Conservation (phyloP, 768 basidiomycete genomes). For the Trametes meyenii region DNA sequence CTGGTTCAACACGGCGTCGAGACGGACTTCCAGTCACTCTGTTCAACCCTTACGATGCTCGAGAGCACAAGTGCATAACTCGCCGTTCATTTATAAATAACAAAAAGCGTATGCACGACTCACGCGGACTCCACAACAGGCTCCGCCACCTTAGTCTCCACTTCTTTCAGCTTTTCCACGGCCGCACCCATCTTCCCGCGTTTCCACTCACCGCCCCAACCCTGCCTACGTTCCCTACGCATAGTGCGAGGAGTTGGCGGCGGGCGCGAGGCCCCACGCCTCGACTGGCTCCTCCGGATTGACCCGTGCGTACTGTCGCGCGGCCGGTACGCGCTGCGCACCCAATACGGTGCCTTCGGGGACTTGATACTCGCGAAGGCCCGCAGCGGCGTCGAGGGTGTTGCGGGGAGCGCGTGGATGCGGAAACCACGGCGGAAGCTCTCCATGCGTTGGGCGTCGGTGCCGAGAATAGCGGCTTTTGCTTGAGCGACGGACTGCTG, state of each 20-base stretch:
- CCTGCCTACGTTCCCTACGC: slow-evolving; percentile 30
- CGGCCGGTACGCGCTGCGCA: slow-evolving; percentile 24
- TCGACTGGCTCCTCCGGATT: not conserved
- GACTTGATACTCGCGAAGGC: slow-evolving; percentile 14
- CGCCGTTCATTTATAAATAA: too few relatives aligned
- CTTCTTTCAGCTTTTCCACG: slow-evolving; percentile 27
- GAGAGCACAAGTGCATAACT: too few relatives aligned
- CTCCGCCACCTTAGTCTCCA: not conserved
- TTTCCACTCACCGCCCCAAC: slow-evolving; percentile 33
- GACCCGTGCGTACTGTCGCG: slow-evolving; percentile 3
- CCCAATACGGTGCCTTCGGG: slow-evolving; percentile 33
- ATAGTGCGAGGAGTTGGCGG: slow-evolving; percentile 30
- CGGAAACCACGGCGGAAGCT: slow-evolving; percentile 23
- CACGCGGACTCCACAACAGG: not conserved
- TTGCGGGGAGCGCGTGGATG: slow-evolving; percentile 19
- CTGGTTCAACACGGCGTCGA: too few relatives aligned
- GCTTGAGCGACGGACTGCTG: slow-evolving; percentile 21
- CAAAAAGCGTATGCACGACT: not conserved
- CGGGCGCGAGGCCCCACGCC: not conserved
- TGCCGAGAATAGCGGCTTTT: slow-evolving; percentile 20
- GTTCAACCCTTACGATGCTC: too few relatives aligned
- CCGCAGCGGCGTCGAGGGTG: slow-evolving; percentile 9
- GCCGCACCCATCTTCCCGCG: slow-evolving; percentile 25
- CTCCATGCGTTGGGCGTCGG: slow-evolving; percentile 27
- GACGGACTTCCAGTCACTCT: too few relatives aligned